phyloP scores from a whole-genome alignment of 2,329 filamentous ascomycete species.

The Corinectria fuckeliana region DNA sequence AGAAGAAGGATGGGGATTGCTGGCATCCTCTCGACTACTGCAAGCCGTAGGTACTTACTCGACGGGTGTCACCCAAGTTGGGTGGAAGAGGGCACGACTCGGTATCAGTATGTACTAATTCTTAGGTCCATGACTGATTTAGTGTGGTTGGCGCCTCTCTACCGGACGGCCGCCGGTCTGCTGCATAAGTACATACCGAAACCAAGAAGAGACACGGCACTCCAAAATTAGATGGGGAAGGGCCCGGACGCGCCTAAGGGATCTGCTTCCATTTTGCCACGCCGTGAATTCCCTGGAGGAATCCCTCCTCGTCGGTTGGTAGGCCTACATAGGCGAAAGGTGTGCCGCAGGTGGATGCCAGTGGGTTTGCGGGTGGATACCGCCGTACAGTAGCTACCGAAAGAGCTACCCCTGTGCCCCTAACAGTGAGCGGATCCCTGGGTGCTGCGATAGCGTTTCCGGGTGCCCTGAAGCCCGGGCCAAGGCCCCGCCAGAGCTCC shows the following conservation, averaged over 20 bases:
- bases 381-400: constrained; percentile 23
- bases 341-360: constrained; percentile 23
- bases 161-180: constrained; percentile 26
- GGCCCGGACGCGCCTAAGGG: constrained; percentile 16
- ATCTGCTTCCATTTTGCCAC: constrained; percentile 19
- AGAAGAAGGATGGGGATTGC: constrained; percentile 18
- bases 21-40: constrained; percentile 26
- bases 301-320: constrained; percentile 7
- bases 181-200: constrained; percentile 28
- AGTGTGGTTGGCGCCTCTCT: constrained; percentile 20
- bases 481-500: constrained; percentile 36
- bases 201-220: constrained; percentile 22
- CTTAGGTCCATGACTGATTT: constrained; percentile 11
- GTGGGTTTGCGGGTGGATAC: too few species aligned
- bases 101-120: too few species aligned
- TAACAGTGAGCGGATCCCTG: constrained; percentile 21
- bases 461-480: constrained; percentile 22
- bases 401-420: constrained; percentile 34
- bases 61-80: constrained; percentile 13
- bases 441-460: constrained; percentile 15
- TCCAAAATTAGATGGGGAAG: constrained; percentile 27
- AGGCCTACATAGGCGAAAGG: constrained; percentile 1
- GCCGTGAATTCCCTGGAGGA: constrained; percentile 16
- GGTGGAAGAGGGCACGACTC: constrained; percentile 8
- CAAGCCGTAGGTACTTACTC: too few species aligned